Percentiles rank a stretch among this genome's conserved stretches.
Evolutionary conservation across 768 basidiomycete genomes (phyloP).

Genomic region (Candolleomyces efflorescens): DNA sequence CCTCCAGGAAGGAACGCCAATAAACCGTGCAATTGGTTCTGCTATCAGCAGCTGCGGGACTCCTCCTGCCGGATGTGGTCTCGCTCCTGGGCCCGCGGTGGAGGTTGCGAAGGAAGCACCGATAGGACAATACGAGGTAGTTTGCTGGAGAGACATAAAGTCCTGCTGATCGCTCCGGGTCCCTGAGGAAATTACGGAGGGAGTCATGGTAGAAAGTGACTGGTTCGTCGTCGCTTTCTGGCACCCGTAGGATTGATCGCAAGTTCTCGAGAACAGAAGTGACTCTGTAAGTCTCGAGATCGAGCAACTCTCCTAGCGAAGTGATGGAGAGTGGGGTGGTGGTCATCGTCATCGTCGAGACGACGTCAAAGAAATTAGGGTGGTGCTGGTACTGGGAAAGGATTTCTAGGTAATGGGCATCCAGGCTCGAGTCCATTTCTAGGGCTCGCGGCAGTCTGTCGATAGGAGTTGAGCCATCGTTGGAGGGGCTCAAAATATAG

Average conservation of each 20-base stretch:
- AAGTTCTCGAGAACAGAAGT: background rate
- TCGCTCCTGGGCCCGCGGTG: too few relatives aligned
- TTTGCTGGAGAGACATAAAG: too few relatives aligned
- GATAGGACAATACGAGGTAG: too few relatives aligned
- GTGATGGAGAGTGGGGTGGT: background rate
- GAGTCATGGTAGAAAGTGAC: too few relatives aligned
- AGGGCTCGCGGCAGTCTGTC: background rate
- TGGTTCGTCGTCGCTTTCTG: too few relatives aligned
- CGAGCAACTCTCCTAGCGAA: background rate
- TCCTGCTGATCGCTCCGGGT: too few relatives aligned
- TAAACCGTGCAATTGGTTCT: too few relatives aligned
- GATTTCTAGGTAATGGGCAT: background rate
- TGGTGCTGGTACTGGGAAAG: background rate
- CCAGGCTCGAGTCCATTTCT: background rate
- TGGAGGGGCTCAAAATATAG: background rate
- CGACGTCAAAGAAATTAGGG: background rate
- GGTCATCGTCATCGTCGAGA: background rate
- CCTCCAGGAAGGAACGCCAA: too few relatives aligned
- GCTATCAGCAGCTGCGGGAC: too few relatives aligned
- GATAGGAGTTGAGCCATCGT: background rate
- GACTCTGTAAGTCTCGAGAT: background rate
- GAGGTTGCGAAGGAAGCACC: too few relatives aligned
- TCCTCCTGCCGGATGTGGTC: too few relatives aligned
- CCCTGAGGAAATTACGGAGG: too few relatives aligned
- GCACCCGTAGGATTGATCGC: background rate